Evolutionary conservation across 2,329 filamentous ascomycete genomes (phyloP).

Genomic region (Epichloe sylvatica): DNA sequence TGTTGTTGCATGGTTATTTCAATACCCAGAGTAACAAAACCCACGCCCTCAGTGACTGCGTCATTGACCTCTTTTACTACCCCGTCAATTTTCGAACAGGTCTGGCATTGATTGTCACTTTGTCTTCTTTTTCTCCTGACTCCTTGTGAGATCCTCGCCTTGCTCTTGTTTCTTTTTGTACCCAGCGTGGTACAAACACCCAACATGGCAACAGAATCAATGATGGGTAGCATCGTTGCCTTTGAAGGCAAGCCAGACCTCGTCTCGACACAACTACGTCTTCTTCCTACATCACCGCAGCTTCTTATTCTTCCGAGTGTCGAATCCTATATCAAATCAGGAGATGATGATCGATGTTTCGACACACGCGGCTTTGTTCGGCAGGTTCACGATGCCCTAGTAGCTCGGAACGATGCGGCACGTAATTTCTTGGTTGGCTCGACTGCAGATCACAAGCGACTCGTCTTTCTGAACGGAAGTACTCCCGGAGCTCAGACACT

Average conservation of each 20-base stretch:
- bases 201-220: conserved; percentile 8
- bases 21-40: neutral
- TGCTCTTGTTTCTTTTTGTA: neutral
- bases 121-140: neutral
- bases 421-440: conserved; percentile 35
- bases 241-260: conserved; percentile 43
- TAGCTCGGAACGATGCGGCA: conserved; percentile 33
- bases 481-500: conserved; percentile 38
- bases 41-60: neutral
- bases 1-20: neutral
- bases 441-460: conserved; percentile 31
- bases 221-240: conserved; percentile 39
- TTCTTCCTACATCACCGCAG: conserved; percentile 44
- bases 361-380: conserved; percentile 28
- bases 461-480: conserved; percentile 49
- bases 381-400: conserved; percentile 35
- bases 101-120: neutral
- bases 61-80: neutral
- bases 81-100: neutral
- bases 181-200: neutral
- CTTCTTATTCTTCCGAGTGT: conserved; percentile 41
- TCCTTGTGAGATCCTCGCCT: neutral
- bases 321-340: conserved; percentile 2
- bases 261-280: conserved; percentile 43
- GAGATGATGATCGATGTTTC: conserved; percentile 8